Evolutionary conservation across 1,284 basidiomycete genomes (phyloP).

Genomic region (Flammula alnicola): DNA sequence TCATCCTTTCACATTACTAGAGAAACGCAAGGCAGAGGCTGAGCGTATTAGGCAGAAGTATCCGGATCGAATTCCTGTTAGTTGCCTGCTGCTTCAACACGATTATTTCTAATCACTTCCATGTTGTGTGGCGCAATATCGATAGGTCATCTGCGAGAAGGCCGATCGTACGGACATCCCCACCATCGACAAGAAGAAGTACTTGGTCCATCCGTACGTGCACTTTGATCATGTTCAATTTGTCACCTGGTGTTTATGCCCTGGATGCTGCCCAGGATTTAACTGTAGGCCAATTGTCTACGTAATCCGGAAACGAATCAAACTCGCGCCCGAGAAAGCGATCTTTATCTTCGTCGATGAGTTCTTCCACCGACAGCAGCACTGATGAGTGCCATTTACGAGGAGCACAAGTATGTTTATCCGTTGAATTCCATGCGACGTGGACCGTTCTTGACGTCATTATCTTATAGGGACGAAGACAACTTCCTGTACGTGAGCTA

Average conservation of each 20-base stretch:
- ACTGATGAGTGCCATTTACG: slow-evolving; percentile 98
- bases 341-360: slow-evolving; percentile 99
- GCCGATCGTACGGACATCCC: slow-evolving; percentile 99
- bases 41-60: slow-evolving; percentile 99
- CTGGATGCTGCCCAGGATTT: slow-evolving; percentile 71
- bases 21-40: slow-evolving; percentile 98
- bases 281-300: slow-evolving; percentile 99
- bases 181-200: slow-evolving; percentile 99
- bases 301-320: slow-evolving; percentile 99
- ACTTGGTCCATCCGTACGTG: slow-evolving; percentile 93
- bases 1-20: slow-evolving; percentile 47
- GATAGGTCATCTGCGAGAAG: slow-evolving; percentile 99
- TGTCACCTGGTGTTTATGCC: slow-evolving; percentile 16
- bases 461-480: slow-evolving; percentile 81
- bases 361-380: slow-evolving; percentile 97
- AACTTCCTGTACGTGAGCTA: slow-evolving; percentile 96
- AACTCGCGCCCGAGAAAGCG: slow-evolving; percentile 98
- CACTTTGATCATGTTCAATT: slow-evolving; percentile 19
- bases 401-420: slow-evolving; percentile 94
- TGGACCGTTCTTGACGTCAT: slow-evolving; percentile 27
- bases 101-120: slow-evolving; percentile 19
- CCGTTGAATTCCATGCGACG: slow-evolving; percentile 7
- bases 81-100: slow-evolving; percentile 36
- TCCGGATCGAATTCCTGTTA: slow-evolving; percentile 95
- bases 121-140: slow-evolving; percentile 11